These are phyloP conservation scores for Hebeloma cylindrosporum DNA, from an alignment of 768 basidiomycete genomes.

Conservation along the genomic window DNA sequence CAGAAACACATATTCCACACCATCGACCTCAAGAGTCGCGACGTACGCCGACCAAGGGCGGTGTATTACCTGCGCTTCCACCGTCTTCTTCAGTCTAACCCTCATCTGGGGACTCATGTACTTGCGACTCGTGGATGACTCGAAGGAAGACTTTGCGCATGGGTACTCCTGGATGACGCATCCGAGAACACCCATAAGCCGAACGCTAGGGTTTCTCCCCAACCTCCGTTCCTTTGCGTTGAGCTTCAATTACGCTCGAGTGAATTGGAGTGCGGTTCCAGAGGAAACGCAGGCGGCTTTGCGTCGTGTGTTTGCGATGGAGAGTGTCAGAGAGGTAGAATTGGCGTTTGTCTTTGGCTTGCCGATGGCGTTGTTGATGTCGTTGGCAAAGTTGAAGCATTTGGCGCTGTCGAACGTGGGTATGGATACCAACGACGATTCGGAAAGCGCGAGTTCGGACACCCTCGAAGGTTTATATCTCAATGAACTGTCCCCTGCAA, in stretches of 20 bases:
- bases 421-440: constrained; percentile 5
- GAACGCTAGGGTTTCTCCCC: constrained; percentile 14
- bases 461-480: constrained; percentile 12
- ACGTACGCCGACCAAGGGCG: constrained; percentile 12
- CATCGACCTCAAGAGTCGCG: constrained; percentile 20
- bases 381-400: constrained; percentile 8
- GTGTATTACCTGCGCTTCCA: constrained; percentile 18
- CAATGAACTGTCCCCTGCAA: constrained; percentile 17
- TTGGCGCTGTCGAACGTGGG: constrained; percentile 23
- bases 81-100: constrained; percentile 16
- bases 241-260: constrained; percentile 21
- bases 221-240: constrained; percentile 19
- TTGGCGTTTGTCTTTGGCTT: constrained; percentile 20
- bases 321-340: constrained; percentile 15
- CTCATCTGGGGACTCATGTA: constrained; percentile 21
- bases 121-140: constrained; percentile 21
- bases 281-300: constrained; percentile 11
- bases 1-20: constrained; percentile 21
- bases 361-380: constrained; percentile 14
- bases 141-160: constrained; percentile 18
- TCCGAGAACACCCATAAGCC: constrained; percentile 15
- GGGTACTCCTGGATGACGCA: constrained; percentile 10
- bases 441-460: not conserved
- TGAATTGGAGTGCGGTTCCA: constrained; percentile 16
- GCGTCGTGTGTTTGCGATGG: constrained; percentile 9